These are phyloP conservation scores for Verticillium tricorpus DNA, from an alignment of 2,329 filamentous ascomycete genomes.

Conservation along the genomic window DNA sequence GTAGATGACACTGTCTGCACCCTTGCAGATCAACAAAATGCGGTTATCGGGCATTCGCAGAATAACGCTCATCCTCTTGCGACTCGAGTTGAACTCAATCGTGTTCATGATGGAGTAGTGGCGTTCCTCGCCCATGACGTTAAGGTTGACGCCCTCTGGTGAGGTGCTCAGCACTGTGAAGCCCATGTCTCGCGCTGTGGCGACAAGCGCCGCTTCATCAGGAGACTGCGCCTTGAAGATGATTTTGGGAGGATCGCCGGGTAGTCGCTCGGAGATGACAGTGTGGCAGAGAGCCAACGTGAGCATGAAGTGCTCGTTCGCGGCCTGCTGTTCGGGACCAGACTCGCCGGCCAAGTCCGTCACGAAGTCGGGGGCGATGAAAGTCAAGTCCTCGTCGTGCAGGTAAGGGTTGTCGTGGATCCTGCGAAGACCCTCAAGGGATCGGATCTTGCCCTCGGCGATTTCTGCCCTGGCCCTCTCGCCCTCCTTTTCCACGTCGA, in stretches of 20 bases:
- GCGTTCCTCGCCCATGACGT: slow-evolving; percentile 79
- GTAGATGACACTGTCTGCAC: slow-evolving; percentile 96
- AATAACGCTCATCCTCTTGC: slow-evolving; percentile 97
- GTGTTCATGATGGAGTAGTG: slow-evolving; percentile 88
- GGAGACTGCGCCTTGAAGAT: slow-evolving; percentile 97
- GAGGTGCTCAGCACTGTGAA: slow-evolving; percentile 85
- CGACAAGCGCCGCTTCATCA: slow-evolving; percentile 90
- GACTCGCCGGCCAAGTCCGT: slow-evolving; percentile 75
- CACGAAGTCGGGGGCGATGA: slow-evolving; percentile 86
- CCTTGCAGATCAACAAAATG: slow-evolving; percentile 94
- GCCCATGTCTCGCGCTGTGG: slow-evolving; percentile 90
- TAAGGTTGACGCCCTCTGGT: slow-evolving; percentile 76
- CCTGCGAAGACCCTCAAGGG: slow-evolving; percentile 67
- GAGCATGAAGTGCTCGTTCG: slow-evolving; percentile 89
- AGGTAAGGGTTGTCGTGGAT: slow-evolving; percentile 89
- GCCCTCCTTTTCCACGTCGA: slow-evolving; percentile 79
- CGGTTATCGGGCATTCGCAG: slow-evolving; percentile 87
- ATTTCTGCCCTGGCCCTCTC: slow-evolving; percentile 73
- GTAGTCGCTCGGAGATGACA: slow-evolving; percentile 84
- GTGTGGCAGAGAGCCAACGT: slow-evolving; percentile 94
- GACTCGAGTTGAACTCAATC: slow-evolving; percentile 93
- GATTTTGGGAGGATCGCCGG: slow-evolving; percentile 86
- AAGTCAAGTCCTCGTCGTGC: slow-evolving; percentile 84
- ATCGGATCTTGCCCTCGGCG: slow-evolving; percentile 66
- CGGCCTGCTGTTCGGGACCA: slow-evolving; percentile 69